Conservation (phyloP, 139 green algal genomes). For the Tetradesmus lagerheimii region DNA sequence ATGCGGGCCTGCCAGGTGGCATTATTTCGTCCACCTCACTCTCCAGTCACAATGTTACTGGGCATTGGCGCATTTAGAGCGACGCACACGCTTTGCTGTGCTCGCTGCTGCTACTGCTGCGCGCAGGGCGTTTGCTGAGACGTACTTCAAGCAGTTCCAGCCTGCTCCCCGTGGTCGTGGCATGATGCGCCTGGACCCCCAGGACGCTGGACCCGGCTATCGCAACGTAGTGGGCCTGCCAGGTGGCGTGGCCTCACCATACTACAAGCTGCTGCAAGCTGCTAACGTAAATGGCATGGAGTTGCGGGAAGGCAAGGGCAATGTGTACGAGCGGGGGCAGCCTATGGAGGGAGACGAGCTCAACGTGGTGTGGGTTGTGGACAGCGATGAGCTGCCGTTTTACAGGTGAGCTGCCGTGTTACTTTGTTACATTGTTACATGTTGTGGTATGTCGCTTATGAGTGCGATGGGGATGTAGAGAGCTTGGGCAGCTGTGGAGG, state of each 20-base stretch:
- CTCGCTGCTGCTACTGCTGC: too few species aligned
- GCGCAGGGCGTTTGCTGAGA: constrained; percentile 70
- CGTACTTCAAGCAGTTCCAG: constrained; percentile 85
- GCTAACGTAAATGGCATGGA: constrained; percentile 87
- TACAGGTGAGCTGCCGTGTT: constrained; percentile 53
- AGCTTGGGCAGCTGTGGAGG: constrained; percentile 15
- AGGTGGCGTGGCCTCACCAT: constrained; percentile 51
- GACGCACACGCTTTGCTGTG: too few species aligned
- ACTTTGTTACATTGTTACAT: not conserved
- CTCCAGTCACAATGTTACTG: too few species aligned
- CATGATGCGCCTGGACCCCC: constrained; percentile 70
- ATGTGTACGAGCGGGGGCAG: constrained; percentile 18
- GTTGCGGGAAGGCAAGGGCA: constrained; percentile 65
- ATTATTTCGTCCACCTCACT: too few species aligned
- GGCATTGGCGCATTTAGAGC: too few species aligned
- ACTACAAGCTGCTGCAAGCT: constrained; percentile 78
- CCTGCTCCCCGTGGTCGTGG: constrained; percentile 49
- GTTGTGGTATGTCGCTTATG: not conserved
- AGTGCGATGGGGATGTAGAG: not conserved
- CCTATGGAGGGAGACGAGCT: constrained; percentile 42
- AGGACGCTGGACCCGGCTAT: constrained; percentile 77
- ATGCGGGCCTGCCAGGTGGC: too few species aligned
- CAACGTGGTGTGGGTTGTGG: constrained; percentile 74
- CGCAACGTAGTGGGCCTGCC: constrained; percentile 91
- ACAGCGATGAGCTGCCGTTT: constrained; percentile 81